These are phyloP conservation scores for Penicillium lagena DNA, from an alignment of 495 filamentous ascomycete species.

Conservation along the genomic window DNA sequence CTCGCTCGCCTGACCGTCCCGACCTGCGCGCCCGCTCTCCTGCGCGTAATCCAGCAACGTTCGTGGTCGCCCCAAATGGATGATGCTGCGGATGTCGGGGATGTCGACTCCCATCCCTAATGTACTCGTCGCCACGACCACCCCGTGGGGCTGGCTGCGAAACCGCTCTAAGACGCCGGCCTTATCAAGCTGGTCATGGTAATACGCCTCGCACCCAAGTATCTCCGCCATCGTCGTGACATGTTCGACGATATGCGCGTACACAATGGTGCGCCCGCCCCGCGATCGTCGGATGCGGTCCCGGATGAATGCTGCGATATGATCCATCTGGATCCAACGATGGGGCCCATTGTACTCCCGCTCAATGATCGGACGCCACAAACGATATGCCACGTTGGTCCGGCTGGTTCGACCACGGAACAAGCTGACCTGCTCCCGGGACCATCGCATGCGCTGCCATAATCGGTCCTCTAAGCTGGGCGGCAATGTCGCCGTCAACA, in stretches of 20 bases:
- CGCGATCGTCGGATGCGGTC: background rate
- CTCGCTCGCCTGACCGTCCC: background rate
- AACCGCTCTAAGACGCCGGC: slow-evolving; percentile 7
- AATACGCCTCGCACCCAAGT: slow-evolving; percentile 2
- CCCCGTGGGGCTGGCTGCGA: background rate
- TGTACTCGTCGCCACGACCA: slow-evolving; percentile 13
- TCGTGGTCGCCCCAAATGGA: slow-evolving; percentile 7
- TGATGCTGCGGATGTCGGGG: slow-evolving; percentile 11
- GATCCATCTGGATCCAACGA: background rate
- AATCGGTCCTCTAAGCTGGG: slow-evolving; percentile 4
- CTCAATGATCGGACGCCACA: background rate
- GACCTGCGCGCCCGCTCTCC: slow-evolving; percentile 17
- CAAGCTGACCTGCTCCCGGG: background rate
- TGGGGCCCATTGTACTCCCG: background rate
- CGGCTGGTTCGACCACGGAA: background rate
- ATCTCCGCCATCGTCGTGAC: background rate
- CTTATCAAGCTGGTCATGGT: background rate
- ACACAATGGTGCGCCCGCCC: slow-evolving; percentile 6
- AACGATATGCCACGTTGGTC: background rate
- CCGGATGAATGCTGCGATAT: no score
- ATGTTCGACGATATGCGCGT: background rate
- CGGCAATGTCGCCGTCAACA: slow-evolving; percentile 17
- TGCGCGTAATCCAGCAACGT: slow-evolving; percentile 14
- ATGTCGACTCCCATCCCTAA: slow-evolving; percentile 19
- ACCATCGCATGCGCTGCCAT: background rate